Base-by-base conservation (phyloP, 495 filamentous ascomycete genomes). In the Aspergillus campestris region DNA sequence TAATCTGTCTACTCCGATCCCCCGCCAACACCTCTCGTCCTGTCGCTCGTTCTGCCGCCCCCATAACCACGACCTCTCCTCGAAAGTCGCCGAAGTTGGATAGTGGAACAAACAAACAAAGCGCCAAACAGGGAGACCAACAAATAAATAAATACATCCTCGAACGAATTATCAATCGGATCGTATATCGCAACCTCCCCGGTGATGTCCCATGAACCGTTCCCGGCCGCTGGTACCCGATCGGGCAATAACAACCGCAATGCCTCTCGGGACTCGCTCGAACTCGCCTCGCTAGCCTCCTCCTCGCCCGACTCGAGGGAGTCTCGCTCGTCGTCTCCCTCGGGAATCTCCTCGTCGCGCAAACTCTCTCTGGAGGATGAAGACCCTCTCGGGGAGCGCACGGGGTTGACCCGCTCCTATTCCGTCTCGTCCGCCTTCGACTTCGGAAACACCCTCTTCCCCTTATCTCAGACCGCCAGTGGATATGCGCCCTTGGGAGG, bases 381-480 rank as follows among this genome's bases (percentile, higher is more conserved):
- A 50, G 87, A 91, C 48, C 86, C 87, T 13, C 78, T 91, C 30
- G 78, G 83, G 44, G 70, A 71, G 32, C 71, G 68, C 14, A 64
- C 65, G 5, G 62, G 72, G 30, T 78, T 77, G 51, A 62, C 62
- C 40, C 83, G 92, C 32, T 83, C 88, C 38, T 96, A 87, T 67
- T 94, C 87, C 8, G 75, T 95, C 32, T 87, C 83, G 27, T 96
- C 91, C 9, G 87, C 86, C 28, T 98, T 97, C 62, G 92, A 97
- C 63, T 95, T 95, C 58, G 80, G 85, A 38, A 75, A 84, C 34
- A 94, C 89, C 57, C 76, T 97, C 31, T 94, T 95, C 58, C 92
- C 92, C 0, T 74, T 98, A 18, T 89, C 89, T n/a, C 82, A 87
- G 31, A 91, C 91, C 6, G 78, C 84, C 9, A 74, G 73, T 34